Base-by-base conservation (phyloP, 2,329 filamentous ascomycete species). In the Penicillium fuscoglaucum region DNA sequence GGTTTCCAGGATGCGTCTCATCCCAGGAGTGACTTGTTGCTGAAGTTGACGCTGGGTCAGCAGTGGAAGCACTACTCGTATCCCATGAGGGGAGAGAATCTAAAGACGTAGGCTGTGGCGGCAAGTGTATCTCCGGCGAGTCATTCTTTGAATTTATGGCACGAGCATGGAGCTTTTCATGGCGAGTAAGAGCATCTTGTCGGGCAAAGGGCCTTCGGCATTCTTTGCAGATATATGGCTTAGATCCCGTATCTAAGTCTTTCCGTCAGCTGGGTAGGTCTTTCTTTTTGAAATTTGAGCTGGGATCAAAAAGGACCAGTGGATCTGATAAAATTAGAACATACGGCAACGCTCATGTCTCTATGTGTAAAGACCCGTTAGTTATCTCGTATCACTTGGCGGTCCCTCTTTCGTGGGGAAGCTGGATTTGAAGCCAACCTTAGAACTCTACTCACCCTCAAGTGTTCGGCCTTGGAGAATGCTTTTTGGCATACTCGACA, bases 281-380 rank as follows among this genome's bases (percentile, higher is more conserved):
- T n/a, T 54, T 19, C 24, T 9, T 6, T 15, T 31, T 35, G 13
- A 9, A 13, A 1, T 29, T 21, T 21, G 17, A 24, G 21, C 9
- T 28, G 21, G 5, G 13, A n/a, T 28, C 2, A 13, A 7, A 26
- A 7, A 26, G 1, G 2, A 17, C 4, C 10, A 5, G 7, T 9
- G 29, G 6, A 13, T 31, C 35, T 28, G 47, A 45, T 35, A 24
- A 26, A 46, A 54, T 46, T 31, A 21, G 35, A 57, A 64, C 75
- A 70, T 74, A 78, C 75, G 76, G 58, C 74, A 75, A 37, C 74
- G 74, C 65, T 79, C 76, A 64, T 79, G 76, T 70, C 76, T 77
- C 76, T 78, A 57, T 54, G 54, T 37, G 47, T 33, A 6, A 33
- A 15, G 39, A 12, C 40, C 37, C 43, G 37, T 53, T 52, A 54